phyloP scores from a whole-genome alignment of 2,329 filamentous ascomycete species.

The Polychaeton citri region DNA sequence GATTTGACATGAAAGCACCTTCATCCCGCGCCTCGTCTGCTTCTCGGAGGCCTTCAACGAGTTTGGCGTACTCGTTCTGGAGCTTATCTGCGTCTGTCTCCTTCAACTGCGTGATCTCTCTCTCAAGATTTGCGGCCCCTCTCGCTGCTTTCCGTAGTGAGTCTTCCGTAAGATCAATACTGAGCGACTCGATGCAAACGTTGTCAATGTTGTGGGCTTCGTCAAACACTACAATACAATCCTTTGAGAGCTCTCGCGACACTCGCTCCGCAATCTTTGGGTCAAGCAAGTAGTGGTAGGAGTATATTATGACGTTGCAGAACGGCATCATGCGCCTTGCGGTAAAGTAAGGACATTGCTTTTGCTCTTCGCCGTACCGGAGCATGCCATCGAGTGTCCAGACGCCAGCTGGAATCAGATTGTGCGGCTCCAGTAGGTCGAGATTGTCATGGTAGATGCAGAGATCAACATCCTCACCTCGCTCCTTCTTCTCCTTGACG shows the following conservation, averaged over 20 bases:
- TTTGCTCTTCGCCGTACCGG: constrained; percentile 83
- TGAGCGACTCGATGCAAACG: constrained; percentile 94
- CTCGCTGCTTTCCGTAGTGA: constrained; percentile 81
- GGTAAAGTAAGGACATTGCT: constrained; percentile 96
- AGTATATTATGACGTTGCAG: constrained; percentile 99
- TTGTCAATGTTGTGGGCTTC: constrained; percentile 99
- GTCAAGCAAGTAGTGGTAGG: constrained; percentile 94
- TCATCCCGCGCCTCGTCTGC: constrained; percentile 83
- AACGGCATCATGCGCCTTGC: constrained; percentile 97
- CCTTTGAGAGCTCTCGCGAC: constrained; percentile 89
- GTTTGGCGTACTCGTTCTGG: constrained; percentile 87
- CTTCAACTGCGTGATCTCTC: constrained; percentile 87
- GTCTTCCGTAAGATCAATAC: constrained; percentile 92
- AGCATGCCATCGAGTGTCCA: constrained; percentile 88
- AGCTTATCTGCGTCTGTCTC: constrained; percentile 89
- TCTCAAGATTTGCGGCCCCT: constrained; percentile 81
- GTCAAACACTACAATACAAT: constrained; percentile 97
- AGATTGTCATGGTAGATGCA: constrained; percentile 99
- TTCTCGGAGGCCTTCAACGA: constrained; percentile 80
- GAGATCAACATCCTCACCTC: constrained; percentile 83
- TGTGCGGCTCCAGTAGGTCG: constrained; percentile 86
- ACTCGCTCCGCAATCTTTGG: constrained; percentile 95
- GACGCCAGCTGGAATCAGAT: constrained; percentile 84
- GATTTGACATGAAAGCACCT: constrained; percentile 95
- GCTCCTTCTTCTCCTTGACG: constrained; percentile 93